Base-by-base conservation (phyloP, 805 yeast species). In the Zygoascus flipseniorum region DNA sequence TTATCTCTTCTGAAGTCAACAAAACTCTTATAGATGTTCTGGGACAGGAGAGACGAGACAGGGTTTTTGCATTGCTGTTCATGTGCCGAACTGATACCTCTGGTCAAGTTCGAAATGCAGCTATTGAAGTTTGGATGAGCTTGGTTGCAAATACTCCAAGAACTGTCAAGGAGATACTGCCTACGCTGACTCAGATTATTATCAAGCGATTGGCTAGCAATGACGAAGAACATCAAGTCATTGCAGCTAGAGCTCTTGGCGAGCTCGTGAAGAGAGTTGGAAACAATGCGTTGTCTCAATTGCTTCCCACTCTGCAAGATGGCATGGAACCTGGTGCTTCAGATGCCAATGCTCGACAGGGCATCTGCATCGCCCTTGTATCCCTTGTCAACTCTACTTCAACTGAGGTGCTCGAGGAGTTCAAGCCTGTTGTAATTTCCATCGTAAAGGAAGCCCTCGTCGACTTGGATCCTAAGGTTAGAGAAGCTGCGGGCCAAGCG, bases 61-160 rank as follows among this genome's bases (percentile, higher is more conserved):
- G 89, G 54, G 78, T 93, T 42, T 74, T 93, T 61, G 80, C 97
- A 0, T 76, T 90, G n/a, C 74, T 93, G 60, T 93, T 89, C 69
- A 82, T 93, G 35, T 90, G 97, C 69, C 89, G 99, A 69, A 87
- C 96, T 13, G 99, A 93, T 73, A 80, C 83, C 42, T 80, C 93
- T 41, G 88, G 88, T 60, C 76, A 83, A 59, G 99, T 93, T 28
- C 83, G 99, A 62, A 82, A 82, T 59, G 86, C 95, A 26, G 83
- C 98, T 11, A 81, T 88, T 55, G 97, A 93, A 62, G 89, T 93
- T 47, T 93, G 99, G 99, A 90, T 90, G 72, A 89, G 96, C 0
- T 75, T 93, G 65, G 97, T 93, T 50, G 86, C 96, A 48, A 93
- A 93, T 67, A 93, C 99, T 20, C 98, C 99, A 44, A 82, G 86